phyloP scores from a whole-genome alignment of 176 grass and related monocot genomes.

The Eleusine indica region DNA sequence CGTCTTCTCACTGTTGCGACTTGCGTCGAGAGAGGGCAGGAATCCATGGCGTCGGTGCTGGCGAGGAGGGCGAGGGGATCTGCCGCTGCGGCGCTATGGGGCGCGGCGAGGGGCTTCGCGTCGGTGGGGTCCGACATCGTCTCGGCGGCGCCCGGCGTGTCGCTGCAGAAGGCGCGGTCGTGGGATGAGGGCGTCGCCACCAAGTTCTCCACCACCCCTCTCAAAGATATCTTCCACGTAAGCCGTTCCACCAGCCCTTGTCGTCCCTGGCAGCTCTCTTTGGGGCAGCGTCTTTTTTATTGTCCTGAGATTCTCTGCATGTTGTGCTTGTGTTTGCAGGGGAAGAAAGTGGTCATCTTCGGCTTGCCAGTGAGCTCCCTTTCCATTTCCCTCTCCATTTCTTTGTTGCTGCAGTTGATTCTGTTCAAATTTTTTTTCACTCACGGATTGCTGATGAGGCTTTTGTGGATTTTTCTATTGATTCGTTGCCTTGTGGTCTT shows the following conservation, averaged over 20 bases:
- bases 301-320: not conserved
- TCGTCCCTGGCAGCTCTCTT: not conserved
- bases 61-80: constrained; percentile 51
- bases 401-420: not conserved
- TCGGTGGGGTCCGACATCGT: constrained; percentile 77
- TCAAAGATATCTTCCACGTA: constrained; percentile 85
- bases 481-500: not conserved
- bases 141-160: constrained; percentile 60
- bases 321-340: constrained; percentile 56
- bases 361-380: constrained; percentile 78
- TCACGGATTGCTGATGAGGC: not conserved
- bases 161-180: constrained; percentile 85
- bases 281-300: not conserved
- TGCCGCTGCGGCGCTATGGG: constrained; percentile 28
- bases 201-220: constrained; percentile 85
- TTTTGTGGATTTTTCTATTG: not conserved
- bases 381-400: not conserved
- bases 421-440: not conserved
- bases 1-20: not conserved
- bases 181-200: constrained; percentile 95
- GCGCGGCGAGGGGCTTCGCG: constrained; percentile 41
- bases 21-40: not conserved
- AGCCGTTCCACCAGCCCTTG: not conserved
- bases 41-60: constrained; percentile 73
- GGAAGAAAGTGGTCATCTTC: constrained; percentile 97